A percentile compares a stretch with the other conserved stretches of the same genome.
Conservation (phyloP, 2,329 filamentous ascomycete species). For the Raffaelea ambrosiae region DNA sequence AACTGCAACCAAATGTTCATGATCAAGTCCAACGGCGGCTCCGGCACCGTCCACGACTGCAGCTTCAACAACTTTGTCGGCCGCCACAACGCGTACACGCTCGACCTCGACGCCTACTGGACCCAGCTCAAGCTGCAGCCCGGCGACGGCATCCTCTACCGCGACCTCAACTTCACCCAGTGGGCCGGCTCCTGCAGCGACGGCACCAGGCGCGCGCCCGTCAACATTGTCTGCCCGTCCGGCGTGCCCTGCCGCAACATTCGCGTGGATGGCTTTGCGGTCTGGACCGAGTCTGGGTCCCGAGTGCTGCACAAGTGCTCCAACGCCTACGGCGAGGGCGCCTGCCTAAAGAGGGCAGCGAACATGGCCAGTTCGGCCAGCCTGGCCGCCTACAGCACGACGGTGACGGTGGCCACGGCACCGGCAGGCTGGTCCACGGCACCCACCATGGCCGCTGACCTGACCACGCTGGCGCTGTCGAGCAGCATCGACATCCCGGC, state of each 20-base stretch:
- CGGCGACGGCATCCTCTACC: slow-evolving; percentile 43
- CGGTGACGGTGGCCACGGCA: background rate
- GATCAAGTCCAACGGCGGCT: slow-evolving; percentile 53
- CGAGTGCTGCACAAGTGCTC: slow-evolving; percentile 10
- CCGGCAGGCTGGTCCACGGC: slow-evolving; percentile 1
- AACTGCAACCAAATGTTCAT: slow-evolving; percentile 53
- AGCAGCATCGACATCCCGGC: slow-evolving; percentile 12
- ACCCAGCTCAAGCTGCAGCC: slow-evolving; percentile 11
- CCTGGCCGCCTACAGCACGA: background rate
- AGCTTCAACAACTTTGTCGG: slow-evolving; percentile 51
- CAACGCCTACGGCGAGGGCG: slow-evolving; percentile 10
- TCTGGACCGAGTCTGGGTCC: slow-evolving; percentile 15
- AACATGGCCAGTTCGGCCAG: background rate
- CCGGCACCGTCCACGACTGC: slow-evolving; percentile 40
- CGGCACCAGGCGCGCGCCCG: slow-evolving; percentile 41
- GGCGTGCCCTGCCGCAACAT: slow-evolving; percentile 11
- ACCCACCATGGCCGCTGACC: slow-evolving; percentile 14
- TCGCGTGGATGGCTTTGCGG: slow-evolving; percentile 10
- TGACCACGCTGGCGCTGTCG: slow-evolving; percentile 12
- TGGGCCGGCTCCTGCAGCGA: slow-evolving; percentile 47
- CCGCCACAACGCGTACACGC: slow-evolving; percentile 47
- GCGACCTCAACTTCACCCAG: slow-evolving; percentile 43
- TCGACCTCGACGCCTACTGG: slow-evolving; percentile 49
- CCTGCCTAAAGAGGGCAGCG: background rate
- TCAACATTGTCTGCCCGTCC: slow-evolving; percentile 31